Conservation (phyloP, 75 land plant genomes). For the Cunninghamia lanceolata region DNA sequence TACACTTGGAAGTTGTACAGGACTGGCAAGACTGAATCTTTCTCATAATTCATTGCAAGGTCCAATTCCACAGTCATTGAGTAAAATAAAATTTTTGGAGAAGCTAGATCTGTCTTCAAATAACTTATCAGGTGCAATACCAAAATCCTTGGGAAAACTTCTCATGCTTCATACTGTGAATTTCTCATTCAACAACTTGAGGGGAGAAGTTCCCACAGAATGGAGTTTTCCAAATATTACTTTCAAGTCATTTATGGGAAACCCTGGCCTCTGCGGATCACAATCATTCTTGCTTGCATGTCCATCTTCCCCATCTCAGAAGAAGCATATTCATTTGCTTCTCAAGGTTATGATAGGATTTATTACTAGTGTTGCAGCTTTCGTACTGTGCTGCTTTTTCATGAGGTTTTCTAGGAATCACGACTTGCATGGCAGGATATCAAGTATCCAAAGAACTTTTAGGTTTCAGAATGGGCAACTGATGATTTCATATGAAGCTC, state of each 20-base stretch:
- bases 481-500: slow-evolving; percentile 7
- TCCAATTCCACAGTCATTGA: slow-evolving; percentile 16
- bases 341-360: not conserved
- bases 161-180: slow-evolving; percentile 14
- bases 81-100: slow-evolving; percentile 15
- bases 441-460: no score
- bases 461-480: not conserved
- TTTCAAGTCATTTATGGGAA: not conserved
- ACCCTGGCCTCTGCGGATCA: slow-evolving; percentile 7
- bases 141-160: slow-evolving; percentile 17
- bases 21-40: slow-evolving; percentile 20
- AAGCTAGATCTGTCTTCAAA: slow-evolving; percentile 27
- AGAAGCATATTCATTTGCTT: not conserved
- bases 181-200: slow-evolving; percentile 22
- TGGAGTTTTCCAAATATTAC: slow-evolving; percentile 15
- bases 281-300: not conserved
- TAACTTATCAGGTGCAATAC: slow-evolving; percentile 22
- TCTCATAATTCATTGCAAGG: slow-evolving; percentile 24
- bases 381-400: not conserved
- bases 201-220: slow-evolving; percentile 22
- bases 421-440: not conserved
- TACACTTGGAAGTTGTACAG: slow-evolving; percentile 15
- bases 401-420: not conserved
- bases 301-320: not conserved
- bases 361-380: not conserved